Evolutionary conservation across 1,284 basidiomycete species (phyloP), one percentile per base, ranked within the genome.

Genomic region (Austroboletus novae-zelandiae): DNA sequence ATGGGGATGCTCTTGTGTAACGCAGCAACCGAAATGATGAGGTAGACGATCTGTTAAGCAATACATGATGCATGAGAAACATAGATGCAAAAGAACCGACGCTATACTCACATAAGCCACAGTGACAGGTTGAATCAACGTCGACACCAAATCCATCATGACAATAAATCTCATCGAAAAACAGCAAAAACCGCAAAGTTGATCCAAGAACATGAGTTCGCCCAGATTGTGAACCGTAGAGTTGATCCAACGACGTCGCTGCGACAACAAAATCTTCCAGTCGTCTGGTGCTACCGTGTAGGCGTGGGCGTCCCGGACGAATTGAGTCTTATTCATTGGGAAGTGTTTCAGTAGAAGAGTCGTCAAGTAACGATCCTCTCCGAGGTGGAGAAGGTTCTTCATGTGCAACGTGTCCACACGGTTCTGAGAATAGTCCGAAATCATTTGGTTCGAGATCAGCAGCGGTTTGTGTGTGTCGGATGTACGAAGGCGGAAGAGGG

Each of bases 121-220:
- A 1, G 94, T 96, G 55, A 98, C 90, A 0, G 96, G 96, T 48
- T 91, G 86, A 43, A 91, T 89, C 49, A 96, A 64, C 0, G 92
- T 95, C 11, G 88, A 91, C 31, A 95, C 64, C 52, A 98, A 74
- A 75, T 98, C 96, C 60, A 99, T 86, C 79, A 99, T 93, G 61
- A 98, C 95, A 40, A 99, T 79, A 70, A 98, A 99, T 23, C 96
- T 84, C 96, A 99, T 98, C 4, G 94, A 98, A 80, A 99, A 97
- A 75, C 91, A 90, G 64, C 94, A 98, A 82, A 97, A 96, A 54
- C 95, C 94, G 63, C 94, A 98, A 55, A 98, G 86, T 57, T 94
- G 89, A 41, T 95, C 91, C 62, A 98, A 75, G 74, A 93, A 93
- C 55, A 98, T 76, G 35, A 99, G 78, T 69, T 98, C 96, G 45